Evolutionary conservation across 768 basidiomycete species (phyloP).

Genomic region (Pulveroboletus sp.): DNA sequence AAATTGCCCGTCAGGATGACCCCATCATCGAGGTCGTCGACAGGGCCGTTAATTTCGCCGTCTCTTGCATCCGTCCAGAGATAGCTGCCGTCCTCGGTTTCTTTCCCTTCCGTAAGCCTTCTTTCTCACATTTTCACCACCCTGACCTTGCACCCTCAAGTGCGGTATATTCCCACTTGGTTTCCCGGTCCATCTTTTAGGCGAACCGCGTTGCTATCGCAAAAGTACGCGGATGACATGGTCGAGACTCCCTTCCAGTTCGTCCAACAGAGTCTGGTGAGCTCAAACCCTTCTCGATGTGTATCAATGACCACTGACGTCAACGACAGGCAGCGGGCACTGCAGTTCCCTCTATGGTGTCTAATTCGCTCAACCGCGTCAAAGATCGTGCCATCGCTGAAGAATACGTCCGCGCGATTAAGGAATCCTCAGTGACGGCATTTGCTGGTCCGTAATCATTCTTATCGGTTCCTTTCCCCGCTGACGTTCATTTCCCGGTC

Average conservation of each 20-base stretch:
- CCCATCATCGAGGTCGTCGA: slow-evolving; percentile 26
- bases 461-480: neutral
- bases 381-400: slow-evolving; percentile 2
- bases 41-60: slow-evolving; percentile 21
- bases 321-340: slow-evolving; percentile 21
- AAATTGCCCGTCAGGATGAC: slow-evolving; percentile 22
- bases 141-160: slow-evolving; percentile 12
- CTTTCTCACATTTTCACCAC: neutral
- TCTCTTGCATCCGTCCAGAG: slow-evolving; percentile 22
- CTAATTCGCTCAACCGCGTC: slow-evolving; percentile 16
- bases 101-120: slow-evolving; percentile 33
- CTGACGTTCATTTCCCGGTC: neutral
- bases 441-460: slow-evolving; percentile 23
- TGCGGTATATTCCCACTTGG: slow-evolving; percentile 38
- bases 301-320: neutral
- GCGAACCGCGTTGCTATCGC: slow-evolving; percentile 23
- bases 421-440: slow-evolving; percentile 29
- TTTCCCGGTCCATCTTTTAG: slow-evolving; percentile 38
- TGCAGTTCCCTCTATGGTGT: slow-evolving; percentile 27
- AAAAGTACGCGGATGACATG: slow-evolving; percentile 19
- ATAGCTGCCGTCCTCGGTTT: slow-evolving; percentile 36
- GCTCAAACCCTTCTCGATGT: neutral
- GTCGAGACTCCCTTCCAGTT: slow-evolving; percentile 31
- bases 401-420: slow-evolving; percentile 20
- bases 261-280: slow-evolving; percentile 33